Evolutionary conservation across 176 grass and related monocot species (phyloP).

Genomic region (Sorghum bicolor): DNA sequence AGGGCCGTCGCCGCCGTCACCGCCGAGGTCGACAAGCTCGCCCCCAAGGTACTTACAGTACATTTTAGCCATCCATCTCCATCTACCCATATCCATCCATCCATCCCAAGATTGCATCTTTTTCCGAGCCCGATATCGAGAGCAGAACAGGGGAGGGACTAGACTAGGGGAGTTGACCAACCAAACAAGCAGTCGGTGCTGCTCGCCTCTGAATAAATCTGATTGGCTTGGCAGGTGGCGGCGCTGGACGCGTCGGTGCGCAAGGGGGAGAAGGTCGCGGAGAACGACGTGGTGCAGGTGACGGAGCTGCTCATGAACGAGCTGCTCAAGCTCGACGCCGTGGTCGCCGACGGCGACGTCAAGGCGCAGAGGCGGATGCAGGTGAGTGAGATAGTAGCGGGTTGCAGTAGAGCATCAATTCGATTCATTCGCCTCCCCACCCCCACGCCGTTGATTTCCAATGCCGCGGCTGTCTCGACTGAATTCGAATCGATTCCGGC

Average conservation of each 20-base stretch:
- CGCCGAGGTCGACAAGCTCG: conserved; percentile 88
- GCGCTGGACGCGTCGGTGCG: conserved; percentile 77
- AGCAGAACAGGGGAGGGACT: neutral
- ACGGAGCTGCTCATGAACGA: conserved; percentile 94
- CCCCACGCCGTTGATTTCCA: neutral
- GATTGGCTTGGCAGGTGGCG: conserved; percentile 44
- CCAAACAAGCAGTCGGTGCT: neutral
- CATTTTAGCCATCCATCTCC: no score
- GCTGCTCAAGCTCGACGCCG: conserved; percentile 84
- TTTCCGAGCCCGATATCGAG: conserved; percentile 21
- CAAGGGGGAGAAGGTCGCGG: conserved; percentile 73
- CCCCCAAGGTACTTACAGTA: conserved; percentile 66
- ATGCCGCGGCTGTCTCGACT: neutral
- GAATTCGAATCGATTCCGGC: neutral
- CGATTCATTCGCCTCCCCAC: no score
- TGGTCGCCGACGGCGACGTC: conserved; percentile 70
- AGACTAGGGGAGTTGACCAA: conserved; percentile 14
- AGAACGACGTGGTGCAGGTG: conserved; percentile 71
- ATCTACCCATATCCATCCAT: neutral
- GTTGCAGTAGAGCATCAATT: neutral
- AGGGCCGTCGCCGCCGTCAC: conserved; percentile 64
- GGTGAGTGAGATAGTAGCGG: conserved; percentile 5
- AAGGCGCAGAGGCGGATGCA: conserved; percentile 72
- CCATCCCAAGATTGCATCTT: neutral
- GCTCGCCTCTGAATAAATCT: neutral